Evolutionary conservation across 2,329 filamentous ascomycete species (phyloP).

Genomic region (Fusarium brevicatenulatum): DNA sequence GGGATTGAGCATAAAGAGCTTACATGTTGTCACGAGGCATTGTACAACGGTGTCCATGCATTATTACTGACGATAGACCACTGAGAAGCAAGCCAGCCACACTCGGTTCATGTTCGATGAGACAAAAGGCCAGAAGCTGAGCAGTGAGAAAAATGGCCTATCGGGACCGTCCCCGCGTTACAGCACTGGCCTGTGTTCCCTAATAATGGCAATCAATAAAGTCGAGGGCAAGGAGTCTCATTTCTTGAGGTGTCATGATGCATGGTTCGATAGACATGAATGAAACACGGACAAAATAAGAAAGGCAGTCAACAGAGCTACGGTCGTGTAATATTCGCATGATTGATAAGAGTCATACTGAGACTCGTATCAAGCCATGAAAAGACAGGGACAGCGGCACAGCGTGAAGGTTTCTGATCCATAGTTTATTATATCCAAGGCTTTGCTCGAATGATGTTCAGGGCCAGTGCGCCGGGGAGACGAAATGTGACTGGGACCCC

Average conservation of each 20-base stretch:
- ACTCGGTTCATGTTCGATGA: conserved; percentile 15
- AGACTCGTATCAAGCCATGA: conserved; percentile 17
- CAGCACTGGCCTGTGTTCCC: conserved; percentile 21
- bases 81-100: conserved; percentile 5
- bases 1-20: conserved; percentile 25
- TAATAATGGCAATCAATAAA: conserved; percentile 21
- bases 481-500: conserved; percentile 22
- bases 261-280: conserved; percentile 16
- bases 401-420: conserved; percentile 24
- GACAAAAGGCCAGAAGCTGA: conserved; percentile 17
- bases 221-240: conserved; percentile 7
- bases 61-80: conserved; percentile 30
- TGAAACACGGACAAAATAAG: conserved; percentile 14
- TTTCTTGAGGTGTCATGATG: conserved; percentile 23
- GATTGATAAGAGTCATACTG: conserved; percentile 16
- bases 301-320: conserved; percentile 23
- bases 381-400: conserved; percentile 22
- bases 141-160: conserved; percentile 24
- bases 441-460: conserved; percentile 38
- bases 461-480: conserved; percentile 34
- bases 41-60: conserved; percentile 8
- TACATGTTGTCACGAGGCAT: conserved; percentile 20
- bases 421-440: conserved; percentile 14
- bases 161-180: conserved; percentile 38
- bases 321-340: conserved; percentile 8